Evolutionary conservation across 495 filamentous ascomycete genomes (phyloP), one percentile per base, ranked within the genome.

Genomic region (Umbilicaria muhlenbergii): DNA sequence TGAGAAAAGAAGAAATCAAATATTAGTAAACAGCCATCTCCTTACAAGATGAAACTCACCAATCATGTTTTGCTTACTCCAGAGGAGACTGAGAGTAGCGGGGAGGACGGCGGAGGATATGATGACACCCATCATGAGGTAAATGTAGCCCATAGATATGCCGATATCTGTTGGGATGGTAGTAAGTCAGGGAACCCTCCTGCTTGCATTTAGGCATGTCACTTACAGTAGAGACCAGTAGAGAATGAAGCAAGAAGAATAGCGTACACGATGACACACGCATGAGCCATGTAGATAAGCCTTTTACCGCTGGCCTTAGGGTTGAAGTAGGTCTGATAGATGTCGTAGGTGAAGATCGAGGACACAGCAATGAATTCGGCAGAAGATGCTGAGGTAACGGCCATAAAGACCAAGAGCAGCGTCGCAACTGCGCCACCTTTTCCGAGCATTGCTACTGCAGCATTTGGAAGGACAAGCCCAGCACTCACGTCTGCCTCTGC

Each of bases 331-430:
- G 65, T 65, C 41, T 86, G 78, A 61, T 87, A 91, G 43, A 94
- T 75, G 58, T 96, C 89, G 55, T 94, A 96, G 34, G 88, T 94
- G 62, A 80, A 81, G 61, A 96, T 93, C 21, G 81, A 87, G 16
- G 82, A 88, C 36, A 94, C 88, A 33, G 89, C 88, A 46, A 96
- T 94, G 24, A 94, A 65, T 58, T 95, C 84, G 0, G 85, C 81
- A 12, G 87, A 94, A 41, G 80, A 83, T 11, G 89, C 88, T 11
- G 77, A 84, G 2, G 89, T 96, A 36, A 95, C 88, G 14, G 89
- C 89, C 84, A 95, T 93, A 68, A 96, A 95, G 42, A 95, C 76
- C 44, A 96, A 78, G 12, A 96, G 64, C 0, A 92, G 72, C 0
- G 85, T 86, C 19, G 76, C 83, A 18, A 77, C 80, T 3, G 89